Conservation (phyloP, 768 basidiomycete species). For the Lentinus brumalis region DNA sequence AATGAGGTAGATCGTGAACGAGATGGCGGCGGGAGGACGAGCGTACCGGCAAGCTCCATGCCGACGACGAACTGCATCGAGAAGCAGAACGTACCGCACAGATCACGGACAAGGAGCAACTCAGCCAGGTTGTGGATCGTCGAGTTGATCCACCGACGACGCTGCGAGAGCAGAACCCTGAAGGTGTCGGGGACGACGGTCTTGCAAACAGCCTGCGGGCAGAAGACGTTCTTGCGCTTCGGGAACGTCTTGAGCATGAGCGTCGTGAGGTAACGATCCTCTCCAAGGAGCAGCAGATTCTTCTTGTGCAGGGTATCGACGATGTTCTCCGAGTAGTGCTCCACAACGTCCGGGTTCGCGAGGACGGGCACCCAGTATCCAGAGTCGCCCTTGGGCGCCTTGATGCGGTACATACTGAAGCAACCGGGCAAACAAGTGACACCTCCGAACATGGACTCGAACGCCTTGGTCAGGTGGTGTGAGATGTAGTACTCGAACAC, state of each 20-base stretch:
- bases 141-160: conserved; percentile 99
- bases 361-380: conserved; percentile 99
- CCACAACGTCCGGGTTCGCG: conserved; percentile 97
- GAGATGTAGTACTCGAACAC: conserved; percentile 99
- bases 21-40: conserved; percentile 95
- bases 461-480: conserved; percentile 98
- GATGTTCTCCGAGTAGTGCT: conserved; percentile 99
- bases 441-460: conserved; percentile 99
- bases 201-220: conserved; percentile 98
- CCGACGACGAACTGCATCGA: conserved; percentile 99
- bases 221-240: conserved; percentile 98
- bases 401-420: conserved; percentile 99
- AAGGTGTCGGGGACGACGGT: conserved; percentile 98
- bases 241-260: conserved; percentile 99
- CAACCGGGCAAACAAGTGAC: conserved; percentile 99
- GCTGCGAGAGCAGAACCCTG: conserved; percentile 89
- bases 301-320: conserved; percentile 99
- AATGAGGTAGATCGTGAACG: conserved; percentile 94
- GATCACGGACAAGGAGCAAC: conserved; percentile 89
- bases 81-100: conserved; percentile 99
- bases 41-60: conserved; percentile 96
- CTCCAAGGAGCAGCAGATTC: conserved; percentile 94
- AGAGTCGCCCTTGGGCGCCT: conserved; percentile 93
- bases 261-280: conserved; percentile 98
- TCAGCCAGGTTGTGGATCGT: conserved; percentile 98